Percentiles rank a stretch among this genome's conserved stretches.
These are phyloP conservation scores for Eimeria necatrix DNA, from an alignment of 169 alveolate genomes.

Conservation along the genomic window DNA sequence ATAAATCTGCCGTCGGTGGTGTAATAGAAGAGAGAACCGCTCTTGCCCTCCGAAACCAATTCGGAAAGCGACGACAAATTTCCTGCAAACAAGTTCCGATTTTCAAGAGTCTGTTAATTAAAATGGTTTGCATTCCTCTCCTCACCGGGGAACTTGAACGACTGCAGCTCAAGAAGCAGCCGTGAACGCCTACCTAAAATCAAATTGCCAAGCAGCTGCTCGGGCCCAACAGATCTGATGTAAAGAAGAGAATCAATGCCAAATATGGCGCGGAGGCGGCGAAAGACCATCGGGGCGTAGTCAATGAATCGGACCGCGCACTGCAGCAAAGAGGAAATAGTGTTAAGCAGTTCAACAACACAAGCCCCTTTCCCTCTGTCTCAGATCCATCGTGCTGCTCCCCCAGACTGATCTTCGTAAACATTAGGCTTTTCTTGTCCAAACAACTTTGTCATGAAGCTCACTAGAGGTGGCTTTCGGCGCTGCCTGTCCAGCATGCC, in stretches of 20 bases:
- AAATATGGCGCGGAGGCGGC: constrained; percentile 93
- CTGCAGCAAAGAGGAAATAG: constrained; percentile 23
- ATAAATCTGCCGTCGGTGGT: constrained; percentile 89
- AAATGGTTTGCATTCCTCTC: not conserved
- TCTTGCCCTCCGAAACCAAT: constrained; percentile 96
- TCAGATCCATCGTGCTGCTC: not conserved
- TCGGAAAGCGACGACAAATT: constrained; percentile 96
- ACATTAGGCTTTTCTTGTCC: not conserved
- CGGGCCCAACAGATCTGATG: constrained; percentile 97
- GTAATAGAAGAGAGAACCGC: constrained; percentile 98
- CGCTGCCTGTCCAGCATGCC: constrained; percentile 75
- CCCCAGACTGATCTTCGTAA: not conserved
- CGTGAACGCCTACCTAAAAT: constrained; percentile 54
- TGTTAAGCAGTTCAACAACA: not conserved
- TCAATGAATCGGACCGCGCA: constrained; percentile 90
- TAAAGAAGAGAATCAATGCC: constrained; percentile 95
- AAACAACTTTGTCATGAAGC: not conserved
- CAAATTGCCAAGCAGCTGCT: constrained; percentile 92
- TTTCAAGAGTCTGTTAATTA: not conserved
- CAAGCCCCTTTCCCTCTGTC: not conserved
- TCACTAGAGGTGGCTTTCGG: constrained; percentile 56
- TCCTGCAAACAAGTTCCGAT: constrained; percentile 88
- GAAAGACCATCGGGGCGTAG: constrained; percentile 97
- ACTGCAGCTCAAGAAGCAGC: not conserved
- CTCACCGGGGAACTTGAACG: not conserved